These are phyloP conservation scores for Hydrangea macrophylla DNA, from an alignment of 148 eudicot genomes.

Conservation along the genomic window DNA sequence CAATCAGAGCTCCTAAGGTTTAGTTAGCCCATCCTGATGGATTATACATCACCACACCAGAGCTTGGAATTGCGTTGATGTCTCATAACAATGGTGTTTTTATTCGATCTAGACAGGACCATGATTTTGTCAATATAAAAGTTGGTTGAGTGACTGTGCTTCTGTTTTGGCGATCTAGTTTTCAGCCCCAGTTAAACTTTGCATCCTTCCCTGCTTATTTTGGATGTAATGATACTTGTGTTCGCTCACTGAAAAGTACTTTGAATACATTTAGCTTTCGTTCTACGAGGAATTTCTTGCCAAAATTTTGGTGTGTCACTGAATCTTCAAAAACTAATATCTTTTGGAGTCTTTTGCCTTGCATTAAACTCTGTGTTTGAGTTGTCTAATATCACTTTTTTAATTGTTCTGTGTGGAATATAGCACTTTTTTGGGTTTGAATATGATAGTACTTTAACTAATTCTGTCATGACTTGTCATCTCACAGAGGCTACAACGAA, in stretches of 20 bases:
- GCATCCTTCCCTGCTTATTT: background rate
- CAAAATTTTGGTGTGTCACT: background rate
- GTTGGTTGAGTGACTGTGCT: background rate
- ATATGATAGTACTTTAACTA: background rate
- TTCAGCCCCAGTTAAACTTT: background rate
- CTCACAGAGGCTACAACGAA: conserved; percentile 90
- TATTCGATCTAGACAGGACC: too few relatives aligned
- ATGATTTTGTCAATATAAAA: background rate
- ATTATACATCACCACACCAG: background rate
- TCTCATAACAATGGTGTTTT: background rate
- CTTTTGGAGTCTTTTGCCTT: background rate
- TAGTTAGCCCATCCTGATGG: background rate
- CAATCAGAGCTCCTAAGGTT: background rate
- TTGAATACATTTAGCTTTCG: background rate
- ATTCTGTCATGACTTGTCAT: background rate
- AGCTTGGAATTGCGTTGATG: background rate
- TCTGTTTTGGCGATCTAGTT: background rate
- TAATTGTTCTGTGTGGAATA: background rate
- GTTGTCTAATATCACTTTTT: background rate
- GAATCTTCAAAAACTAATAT: background rate
- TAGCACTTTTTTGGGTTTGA: background rate
- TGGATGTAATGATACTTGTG: background rate
- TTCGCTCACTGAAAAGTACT: too few relatives aligned
- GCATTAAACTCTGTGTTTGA: background rate
- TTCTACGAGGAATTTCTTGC: background rate